These are phyloP conservation scores for Cyberlindnera saturnus DNA, from an alignment of 805 yeast species.

Conservation along the genomic window DNA sequence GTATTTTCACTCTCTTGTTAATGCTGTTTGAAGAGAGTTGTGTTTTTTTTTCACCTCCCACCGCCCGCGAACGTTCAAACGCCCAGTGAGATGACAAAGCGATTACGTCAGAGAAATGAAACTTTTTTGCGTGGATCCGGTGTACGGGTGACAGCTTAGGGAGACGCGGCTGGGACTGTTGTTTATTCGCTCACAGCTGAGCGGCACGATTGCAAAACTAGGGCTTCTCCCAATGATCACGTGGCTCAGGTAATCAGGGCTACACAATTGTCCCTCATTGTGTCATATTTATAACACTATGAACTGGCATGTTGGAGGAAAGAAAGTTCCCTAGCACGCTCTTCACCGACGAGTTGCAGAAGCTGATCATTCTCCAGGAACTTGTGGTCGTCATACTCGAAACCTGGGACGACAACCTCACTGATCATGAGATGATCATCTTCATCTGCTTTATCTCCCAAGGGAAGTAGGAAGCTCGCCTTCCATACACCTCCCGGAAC, in stretches of 20 bases:
- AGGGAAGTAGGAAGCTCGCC: slow-evolving; percentile 45
- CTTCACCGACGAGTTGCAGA: slow-evolving; percentile 30
- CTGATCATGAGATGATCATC: slow-evolving; percentile 42
- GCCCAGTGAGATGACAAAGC: slow-evolving; percentile 1
- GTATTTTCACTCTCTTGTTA: neutral
- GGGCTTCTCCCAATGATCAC: neutral
- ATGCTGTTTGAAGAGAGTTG: neutral
- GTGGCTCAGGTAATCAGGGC: neutral
- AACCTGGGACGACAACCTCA: slow-evolving; percentile 59
- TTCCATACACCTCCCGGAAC: slow-evolving; percentile 58
- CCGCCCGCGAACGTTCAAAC: neutral
- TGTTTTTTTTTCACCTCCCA: slow-evolving; percentile 3
- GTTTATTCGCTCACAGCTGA: neutral
- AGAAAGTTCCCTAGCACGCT: slow-evolving; percentile 28
- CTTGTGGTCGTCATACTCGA: slow-evolving; percentile 47
- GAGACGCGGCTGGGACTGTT: too few species aligned
- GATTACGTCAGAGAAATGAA: slow-evolving; percentile 3
- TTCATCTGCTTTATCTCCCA: slow-evolving; percentile 24
- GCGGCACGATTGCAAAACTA: neutral
- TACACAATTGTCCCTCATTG: neutral
- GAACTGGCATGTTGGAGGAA: slow-evolving; percentile 27
- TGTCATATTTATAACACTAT: neutral
- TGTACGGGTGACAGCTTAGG: neutral
- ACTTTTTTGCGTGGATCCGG: neutral
- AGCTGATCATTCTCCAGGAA: slow-evolving; percentile 35